Conservation (phyloP, 2,329 filamentous ascomycete species). For the Pestalotiopsis fici region DNA sequence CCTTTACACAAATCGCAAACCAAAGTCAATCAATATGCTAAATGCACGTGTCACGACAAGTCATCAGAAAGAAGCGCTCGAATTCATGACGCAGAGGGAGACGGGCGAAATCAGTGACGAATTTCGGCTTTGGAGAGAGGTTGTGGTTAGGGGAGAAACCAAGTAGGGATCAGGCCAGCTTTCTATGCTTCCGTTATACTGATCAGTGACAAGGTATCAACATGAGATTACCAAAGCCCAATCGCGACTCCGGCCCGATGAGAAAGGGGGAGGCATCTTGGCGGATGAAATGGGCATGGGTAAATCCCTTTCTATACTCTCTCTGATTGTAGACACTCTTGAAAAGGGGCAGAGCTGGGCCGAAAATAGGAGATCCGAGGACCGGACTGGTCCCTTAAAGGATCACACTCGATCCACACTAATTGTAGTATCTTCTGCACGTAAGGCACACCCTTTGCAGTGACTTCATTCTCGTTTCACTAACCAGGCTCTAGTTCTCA, state of each 20-base stretch:
- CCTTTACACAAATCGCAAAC: background rate
- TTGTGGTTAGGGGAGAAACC: slow-evolving; percentile 26
- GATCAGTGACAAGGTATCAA: slow-evolving; percentile 26
- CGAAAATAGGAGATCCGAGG: slow-evolving; percentile 15
- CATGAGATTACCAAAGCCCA: slow-evolving; percentile 41
- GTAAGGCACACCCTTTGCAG: slow-evolving; percentile 26
- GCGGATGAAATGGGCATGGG: slow-evolving; percentile 65
- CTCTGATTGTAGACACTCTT: slow-evolving; percentile 45
- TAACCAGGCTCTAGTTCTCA: slow-evolving; percentile 32
- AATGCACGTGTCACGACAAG: slow-evolving; percentile 19
- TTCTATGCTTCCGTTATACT: background rate
- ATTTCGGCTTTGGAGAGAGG: slow-evolving; percentile 34
- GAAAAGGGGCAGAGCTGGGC: slow-evolving; percentile 37
- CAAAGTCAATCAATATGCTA: background rate
- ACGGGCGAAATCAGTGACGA: slow-evolving; percentile 29
- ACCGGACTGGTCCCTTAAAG: slow-evolving; percentile 14
- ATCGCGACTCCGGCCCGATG: slow-evolving; percentile 23
- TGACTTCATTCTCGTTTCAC: background rate
- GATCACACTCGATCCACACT: slow-evolving; percentile 39
- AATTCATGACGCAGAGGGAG: slow-evolving; percentile 40
- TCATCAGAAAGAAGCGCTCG: slow-evolving; percentile 37
- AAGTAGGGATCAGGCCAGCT: slow-evolving; percentile 6
- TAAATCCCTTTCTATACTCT: slow-evolving; percentile 55
- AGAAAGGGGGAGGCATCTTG: slow-evolving; percentile 47
- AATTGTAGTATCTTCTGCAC: slow-evolving; percentile 43